Evolutionary conservation across 768 basidiomycete genomes (phyloP), one percentile per base, ranked within the genome.

Genomic region (Agaricus subrufescens): DNA sequence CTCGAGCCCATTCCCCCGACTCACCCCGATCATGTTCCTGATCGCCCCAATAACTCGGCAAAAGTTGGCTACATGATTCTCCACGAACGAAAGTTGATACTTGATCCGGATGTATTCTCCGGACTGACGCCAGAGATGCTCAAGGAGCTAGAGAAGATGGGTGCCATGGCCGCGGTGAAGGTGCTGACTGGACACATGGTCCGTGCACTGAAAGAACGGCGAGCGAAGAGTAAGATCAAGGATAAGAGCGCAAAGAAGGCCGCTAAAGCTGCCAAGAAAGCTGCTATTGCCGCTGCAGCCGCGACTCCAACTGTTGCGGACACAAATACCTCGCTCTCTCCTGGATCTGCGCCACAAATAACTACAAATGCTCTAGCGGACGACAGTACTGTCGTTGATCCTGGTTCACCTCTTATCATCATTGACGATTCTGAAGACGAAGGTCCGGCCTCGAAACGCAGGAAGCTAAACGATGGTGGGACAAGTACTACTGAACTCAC

Each of bases 151-250:
- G 89, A 94, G 69, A 79, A 80, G 51, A 82, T 94, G 68, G 91
- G 91, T 2, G 89, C 91, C 0, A 82, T 87, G 66, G 85, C 87
- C 61, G 92, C 94, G 5, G 71, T 96, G 50, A 81, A 83, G 61
- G 85, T 92, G 23, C 73, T 96, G 54, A 92, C 93, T 59, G 84
- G 81, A 2, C 89, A 94, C 63, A 91, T 95, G 67, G 89, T 93
- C 43, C 81, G 87, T 52, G 89, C 86, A 58, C 71, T 94, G 65
- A 95, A 94, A 71, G 89, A 93, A 67, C 81, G 75, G 60, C 66
- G 78, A 61, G 77, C 79, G 50, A 77, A 77, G 63, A 73, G 71
- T 54, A 66, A 74, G 64, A 69, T 70, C 56, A 72, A 74, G 61
- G 78, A 75, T 26, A 65, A 75, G 73, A 56, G 15, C 63, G 68